phyloP scores from a whole-genome alignment of 225 moss, liverwort and hornwort species.

The Pleurozium schreberi region DNA sequence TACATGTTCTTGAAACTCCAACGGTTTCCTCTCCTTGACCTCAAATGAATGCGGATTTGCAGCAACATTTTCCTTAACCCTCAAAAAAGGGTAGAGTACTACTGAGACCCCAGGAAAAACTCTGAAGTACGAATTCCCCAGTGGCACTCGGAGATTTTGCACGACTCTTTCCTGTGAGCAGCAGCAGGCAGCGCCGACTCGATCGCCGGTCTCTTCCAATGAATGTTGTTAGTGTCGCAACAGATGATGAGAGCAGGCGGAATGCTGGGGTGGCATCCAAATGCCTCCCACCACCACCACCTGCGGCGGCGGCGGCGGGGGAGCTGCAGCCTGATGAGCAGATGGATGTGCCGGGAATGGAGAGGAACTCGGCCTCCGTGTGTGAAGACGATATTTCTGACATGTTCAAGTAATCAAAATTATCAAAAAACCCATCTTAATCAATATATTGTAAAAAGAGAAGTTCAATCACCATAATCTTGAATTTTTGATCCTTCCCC shows the following conservation, averaged over 20 bases:
- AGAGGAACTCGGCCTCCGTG: conserved; percentile 57
- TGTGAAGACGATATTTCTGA: conserved; percentile 95
- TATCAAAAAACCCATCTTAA: neutral
- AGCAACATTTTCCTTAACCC: no score
- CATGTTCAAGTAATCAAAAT: neutral
- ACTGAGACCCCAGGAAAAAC: neutral
- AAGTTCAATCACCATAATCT: neutral
- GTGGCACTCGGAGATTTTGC: neutral
- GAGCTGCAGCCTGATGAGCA: neutral
- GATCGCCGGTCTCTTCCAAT: neutral
- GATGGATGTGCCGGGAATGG: conserved; percentile 37
- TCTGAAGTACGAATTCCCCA: no score
- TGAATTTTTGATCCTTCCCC: neutral
- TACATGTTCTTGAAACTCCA: neutral
- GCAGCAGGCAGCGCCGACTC: no score
- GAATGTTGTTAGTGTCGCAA: neutral
- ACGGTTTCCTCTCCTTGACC: neutral
- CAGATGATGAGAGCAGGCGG: neutral
- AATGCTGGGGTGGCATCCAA: conserved; percentile 81
- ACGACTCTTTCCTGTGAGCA: neutral
- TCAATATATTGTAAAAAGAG: neutral
- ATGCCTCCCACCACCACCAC: conserved; percentile 83
- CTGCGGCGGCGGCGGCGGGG: conserved; percentile 60
- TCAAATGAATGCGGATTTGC: neutral
- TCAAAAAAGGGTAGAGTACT: neutral